These are phyloP conservation scores for Ustilago tritici DNA, from an alignment of 1,284 basidiomycete genomes.

Conservation along the genomic window DNA sequence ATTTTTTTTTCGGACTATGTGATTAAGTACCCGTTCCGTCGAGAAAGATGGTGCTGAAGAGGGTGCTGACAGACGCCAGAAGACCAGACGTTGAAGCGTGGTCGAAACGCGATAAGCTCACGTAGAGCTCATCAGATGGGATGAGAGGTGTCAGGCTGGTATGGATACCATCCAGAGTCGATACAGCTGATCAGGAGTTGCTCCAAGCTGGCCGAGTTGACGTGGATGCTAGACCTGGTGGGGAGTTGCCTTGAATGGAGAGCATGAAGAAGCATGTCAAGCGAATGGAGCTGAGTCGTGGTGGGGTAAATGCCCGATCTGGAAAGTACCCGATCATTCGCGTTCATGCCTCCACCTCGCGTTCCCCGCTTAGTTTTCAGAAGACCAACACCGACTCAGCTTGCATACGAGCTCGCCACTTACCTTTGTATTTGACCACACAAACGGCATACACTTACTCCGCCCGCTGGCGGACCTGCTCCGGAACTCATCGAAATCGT, in stretches of 20 bases:
- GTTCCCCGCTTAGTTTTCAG: not conserved
- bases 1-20: not conserved
- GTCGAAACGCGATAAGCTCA: conserved; percentile 3
- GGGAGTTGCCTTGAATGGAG: not conserved
- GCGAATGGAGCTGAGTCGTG: not conserved
- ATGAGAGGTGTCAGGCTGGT: not conserved
- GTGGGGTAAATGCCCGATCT: conserved; percentile 5
- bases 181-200: not conserved
- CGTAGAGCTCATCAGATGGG: not conserved
- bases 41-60: not conserved
- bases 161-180: not conserved
- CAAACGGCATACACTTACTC: not conserved
- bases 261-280: conserved; percentile 5
- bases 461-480: not conserved
- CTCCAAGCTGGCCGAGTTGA: not conserved
- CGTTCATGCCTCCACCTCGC: conserved; percentile 19
- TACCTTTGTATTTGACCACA: not conserved
- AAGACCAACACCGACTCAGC: conserved; percentile 9
- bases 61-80: not conserved
- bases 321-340: not conserved
- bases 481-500: not conserved
- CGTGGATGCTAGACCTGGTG: not conserved
- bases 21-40: too few species aligned
- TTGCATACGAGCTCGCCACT: conserved; percentile 7
- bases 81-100: not conserved